phyloP scores from a whole-genome alignment of 2,329 filamentous ascomycete species.

The Penicillium sp. region DNA sequence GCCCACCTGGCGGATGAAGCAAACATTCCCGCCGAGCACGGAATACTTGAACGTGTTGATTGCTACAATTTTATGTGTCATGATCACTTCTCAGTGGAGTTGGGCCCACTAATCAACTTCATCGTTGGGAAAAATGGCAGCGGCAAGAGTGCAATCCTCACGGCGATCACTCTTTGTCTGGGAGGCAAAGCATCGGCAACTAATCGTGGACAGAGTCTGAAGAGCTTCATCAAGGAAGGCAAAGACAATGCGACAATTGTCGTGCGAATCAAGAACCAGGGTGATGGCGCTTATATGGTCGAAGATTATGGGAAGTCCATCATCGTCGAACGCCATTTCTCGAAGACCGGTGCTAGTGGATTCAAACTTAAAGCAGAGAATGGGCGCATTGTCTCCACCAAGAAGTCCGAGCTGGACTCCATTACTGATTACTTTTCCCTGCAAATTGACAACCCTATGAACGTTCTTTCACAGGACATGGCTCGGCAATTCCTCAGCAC shows the following conservation, averaged over 20 bases:
- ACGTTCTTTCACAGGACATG: slow-evolving; percentile 91
- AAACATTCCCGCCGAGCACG: slow-evolving; percentile 75
- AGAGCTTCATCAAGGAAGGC: slow-evolving; percentile 87
- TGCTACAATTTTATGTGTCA: slow-evolving; percentile 98
- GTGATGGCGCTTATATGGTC: slow-evolving; percentile 76
- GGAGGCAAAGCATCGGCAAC: slow-evolving; percentile 91
- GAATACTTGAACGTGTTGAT: slow-evolving; percentile 81
- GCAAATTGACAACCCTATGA: slow-evolving; percentile 95
- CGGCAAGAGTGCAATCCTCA: slow-evolving; percentile 93
- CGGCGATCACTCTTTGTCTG: slow-evolving; percentile 88
- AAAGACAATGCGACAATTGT: slow-evolving; percentile 67
- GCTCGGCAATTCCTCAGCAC: slow-evolving; percentile 88
- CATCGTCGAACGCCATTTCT: slow-evolving; percentile 86
- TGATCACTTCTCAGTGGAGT: slow-evolving; percentile 69
- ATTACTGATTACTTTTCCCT: slow-evolving; percentile 90
- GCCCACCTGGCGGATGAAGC: slow-evolving; percentile 53
- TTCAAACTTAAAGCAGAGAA: slow-evolving; percentile 81
- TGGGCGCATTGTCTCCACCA: slow-evolving; percentile 71
- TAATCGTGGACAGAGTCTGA: slow-evolving; percentile 85
- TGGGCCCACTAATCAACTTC: slow-evolving; percentile 97
- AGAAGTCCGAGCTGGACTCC: slow-evolving; percentile 83
- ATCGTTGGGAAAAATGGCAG: slow-evolving; percentile 97
- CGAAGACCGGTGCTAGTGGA: slow-evolving; percentile 66
- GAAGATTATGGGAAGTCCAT: slow-evolving; percentile 82
- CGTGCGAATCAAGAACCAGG: slow-evolving; percentile 88